Conservation (phyloP, 345 rosid genomes). For the Chamaenerion angustifolium region DNA sequence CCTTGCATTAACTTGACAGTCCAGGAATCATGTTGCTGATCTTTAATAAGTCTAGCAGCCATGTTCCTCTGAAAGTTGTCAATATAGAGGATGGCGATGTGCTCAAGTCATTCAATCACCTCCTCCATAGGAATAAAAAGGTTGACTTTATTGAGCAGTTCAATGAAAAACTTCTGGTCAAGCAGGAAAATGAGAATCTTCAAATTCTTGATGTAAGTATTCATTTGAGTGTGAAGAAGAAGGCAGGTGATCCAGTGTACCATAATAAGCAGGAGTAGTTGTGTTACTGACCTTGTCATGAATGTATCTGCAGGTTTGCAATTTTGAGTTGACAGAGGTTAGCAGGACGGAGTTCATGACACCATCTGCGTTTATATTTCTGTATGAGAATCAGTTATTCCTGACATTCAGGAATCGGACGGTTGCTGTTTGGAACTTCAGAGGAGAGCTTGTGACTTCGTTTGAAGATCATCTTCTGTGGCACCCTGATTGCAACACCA, state of each 20-base stretch:
- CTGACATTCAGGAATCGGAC: conserved; percentile 76
- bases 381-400: conserved; percentile 90
- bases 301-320: conserved; percentile 90
- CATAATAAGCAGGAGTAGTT: too few species aligned
- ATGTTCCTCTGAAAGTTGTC: conserved; percentile 73
- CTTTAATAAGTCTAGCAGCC: conserved; percentile 60
- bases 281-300: conserved; percentile 1
- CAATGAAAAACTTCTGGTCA: conserved; percentile 96
- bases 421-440: conserved; percentile 91
- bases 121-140: conserved; percentile 90
- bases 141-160: conserved; percentile 98
- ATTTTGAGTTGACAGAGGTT: conserved; percentile 75
- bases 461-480: conserved; percentile 99
- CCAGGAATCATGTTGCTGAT: conserved; percentile 97
- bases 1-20: conserved; percentile 23
- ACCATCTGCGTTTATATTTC: conserved; percentile 90
- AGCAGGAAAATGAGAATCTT: conserved; percentile 95
- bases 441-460: conserved; percentile 93
- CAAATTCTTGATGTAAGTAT: conserved; percentile 86
- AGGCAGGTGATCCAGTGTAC: too few species aligned
- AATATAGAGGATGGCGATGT: conserved; percentile 97
- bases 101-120: conserved; percentile 78
- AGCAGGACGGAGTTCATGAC: conserved; percentile 68
- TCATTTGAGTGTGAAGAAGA: too few species aligned
- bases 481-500: too few species aligned